Conservation (phyloP, 2,329 filamentous ascomycete genomes). For the Penicillium sclerotigenum region DNA sequence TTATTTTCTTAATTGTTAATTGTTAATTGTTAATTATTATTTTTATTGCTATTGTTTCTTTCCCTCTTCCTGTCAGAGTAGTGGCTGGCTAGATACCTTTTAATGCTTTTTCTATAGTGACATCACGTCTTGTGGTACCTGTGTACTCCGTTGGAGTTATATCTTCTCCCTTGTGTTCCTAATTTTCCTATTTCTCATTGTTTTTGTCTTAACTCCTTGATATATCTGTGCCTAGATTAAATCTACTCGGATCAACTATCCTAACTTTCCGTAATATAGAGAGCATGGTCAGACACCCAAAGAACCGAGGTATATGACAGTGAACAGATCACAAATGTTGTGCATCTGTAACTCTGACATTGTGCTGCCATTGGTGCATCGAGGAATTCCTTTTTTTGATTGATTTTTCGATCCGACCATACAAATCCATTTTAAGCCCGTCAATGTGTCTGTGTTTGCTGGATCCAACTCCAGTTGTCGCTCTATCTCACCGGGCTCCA, state of each 20-base stretch:
- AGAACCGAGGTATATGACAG: slow-evolving; percentile 8
- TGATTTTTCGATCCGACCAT: slow-evolving; percentile 7
- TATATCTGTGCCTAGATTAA: neutral
- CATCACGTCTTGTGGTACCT: neutral
- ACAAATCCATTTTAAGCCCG: neutral
- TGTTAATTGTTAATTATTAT: no score
- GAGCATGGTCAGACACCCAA: neutral
- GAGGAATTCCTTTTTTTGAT: neutral
- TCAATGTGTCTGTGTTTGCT: neutral
- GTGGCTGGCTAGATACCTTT: neutral
- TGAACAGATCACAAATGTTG: slow-evolving; percentile 22
- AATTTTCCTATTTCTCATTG: neutral
- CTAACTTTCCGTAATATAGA: neutral
- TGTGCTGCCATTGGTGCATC: slow-evolving; percentile 11
- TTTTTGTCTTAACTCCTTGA: neutral
- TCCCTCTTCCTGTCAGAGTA: neutral
- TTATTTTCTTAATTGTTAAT: neutral
- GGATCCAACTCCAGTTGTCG: neutral
- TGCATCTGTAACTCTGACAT: neutral
- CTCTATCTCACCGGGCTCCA: neutral
- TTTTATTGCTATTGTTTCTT: neutral
- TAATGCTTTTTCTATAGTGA: neutral
- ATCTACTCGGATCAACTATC: neutral
- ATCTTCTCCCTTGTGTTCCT: neutral
- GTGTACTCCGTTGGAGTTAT: neutral